A percentile compares a stretch with the other conserved stretches of the same genome.
phyloP scores from a whole-genome alignment of 2,329 filamentous ascomycete genomes.

The Phialocephala subalpina region DNA sequence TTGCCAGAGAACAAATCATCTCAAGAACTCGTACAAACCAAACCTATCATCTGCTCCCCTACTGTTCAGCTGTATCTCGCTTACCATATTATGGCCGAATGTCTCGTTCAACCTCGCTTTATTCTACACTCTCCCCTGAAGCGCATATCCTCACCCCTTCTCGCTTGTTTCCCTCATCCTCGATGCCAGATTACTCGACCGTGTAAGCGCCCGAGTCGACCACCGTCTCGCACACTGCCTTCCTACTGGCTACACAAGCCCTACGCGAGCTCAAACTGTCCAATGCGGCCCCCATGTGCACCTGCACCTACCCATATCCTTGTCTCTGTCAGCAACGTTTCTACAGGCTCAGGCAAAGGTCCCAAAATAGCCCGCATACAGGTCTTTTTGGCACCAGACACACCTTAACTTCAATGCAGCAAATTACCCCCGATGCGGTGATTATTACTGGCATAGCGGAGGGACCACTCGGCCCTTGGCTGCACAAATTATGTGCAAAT shows the following conservation, averaged over 20 bases:
- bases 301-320: neutral
- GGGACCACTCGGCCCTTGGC: neutral
- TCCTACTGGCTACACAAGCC: slow-evolving; percentile 31
- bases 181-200: slow-evolving; percentile 11
- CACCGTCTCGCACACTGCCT: neutral
- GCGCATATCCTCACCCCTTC: neutral
- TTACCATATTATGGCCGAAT: neutral
- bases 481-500: slow-evolving; percentile 12
- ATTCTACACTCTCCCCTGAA: neutral
- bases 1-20: neutral
- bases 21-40: neutral
- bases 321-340: neutral
- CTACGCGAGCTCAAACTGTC: slow-evolving; percentile 22
- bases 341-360: slow-evolving; percentile 16
- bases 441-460: slow-evolving; percentile 21
- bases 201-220: slow-evolving; percentile 15
- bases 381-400: slow-evolving; percentile 30
- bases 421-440: slow-evolving; percentile 27
- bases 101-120: neutral
- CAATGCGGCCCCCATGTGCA: slow-evolving; percentile 3
- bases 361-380: slow-evolving; percentile 37
- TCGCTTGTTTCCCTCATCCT: slow-evolving; percentile 15
- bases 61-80: slow-evolving; percentile 2
- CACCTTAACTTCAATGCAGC: slow-evolving; percentile 13
- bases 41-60: slow-evolving; percentile 1